Percentiles rank a stretch among this genome's conserved stretches.
Conservation (phyloP, 202 grass and related monocot species). For the Bolboschoenoplectus hybrid region DNA sequence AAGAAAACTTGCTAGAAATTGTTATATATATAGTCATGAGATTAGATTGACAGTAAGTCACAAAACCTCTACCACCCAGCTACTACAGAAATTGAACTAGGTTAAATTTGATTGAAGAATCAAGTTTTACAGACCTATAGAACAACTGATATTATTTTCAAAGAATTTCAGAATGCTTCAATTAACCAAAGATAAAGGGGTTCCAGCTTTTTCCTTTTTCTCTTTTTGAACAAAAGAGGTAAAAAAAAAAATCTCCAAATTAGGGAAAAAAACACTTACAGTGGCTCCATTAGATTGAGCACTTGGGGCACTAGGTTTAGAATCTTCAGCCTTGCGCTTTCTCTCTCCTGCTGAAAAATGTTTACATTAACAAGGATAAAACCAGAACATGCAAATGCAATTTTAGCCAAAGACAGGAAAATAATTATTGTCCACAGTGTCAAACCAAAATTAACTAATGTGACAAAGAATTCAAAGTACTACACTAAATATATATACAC, state of each 20-base stretch:
- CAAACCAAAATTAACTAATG: neutral
- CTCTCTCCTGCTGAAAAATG: constrained; percentile 62
- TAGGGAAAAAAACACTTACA: constrained; percentile 62
- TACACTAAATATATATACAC: constrained; percentile 8
- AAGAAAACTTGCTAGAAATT: neutral
- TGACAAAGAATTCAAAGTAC: constrained; percentile 14
- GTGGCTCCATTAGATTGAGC: constrained; percentile 66
- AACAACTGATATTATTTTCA: neutral
- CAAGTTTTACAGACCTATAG: neutral
- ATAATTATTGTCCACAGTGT: neutral
- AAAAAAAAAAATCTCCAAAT: neutral
- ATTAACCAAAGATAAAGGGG: neutral
- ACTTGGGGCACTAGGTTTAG: constrained; percentile 50
- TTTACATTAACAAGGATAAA: constrained; percentile 29
- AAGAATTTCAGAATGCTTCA: neutral
- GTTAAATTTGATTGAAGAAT: constrained; percentile 13
- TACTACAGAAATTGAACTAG: neutral
- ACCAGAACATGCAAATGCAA: constrained; percentile 37
- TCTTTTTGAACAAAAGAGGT: neutral
- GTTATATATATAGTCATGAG: neutral
- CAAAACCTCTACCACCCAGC: neutral
- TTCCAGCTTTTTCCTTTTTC: neutral
- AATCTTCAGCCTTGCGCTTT: constrained; percentile 72
- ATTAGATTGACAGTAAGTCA: neutral
- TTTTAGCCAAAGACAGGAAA: constrained; percentile 25